Percentiles rank a stretch among this genome's conserved stretches.
Evolutionary conservation across 2,329 filamentous ascomycete genomes (phyloP).

Genomic region (Colletotrichum euphorbiae): DNA sequence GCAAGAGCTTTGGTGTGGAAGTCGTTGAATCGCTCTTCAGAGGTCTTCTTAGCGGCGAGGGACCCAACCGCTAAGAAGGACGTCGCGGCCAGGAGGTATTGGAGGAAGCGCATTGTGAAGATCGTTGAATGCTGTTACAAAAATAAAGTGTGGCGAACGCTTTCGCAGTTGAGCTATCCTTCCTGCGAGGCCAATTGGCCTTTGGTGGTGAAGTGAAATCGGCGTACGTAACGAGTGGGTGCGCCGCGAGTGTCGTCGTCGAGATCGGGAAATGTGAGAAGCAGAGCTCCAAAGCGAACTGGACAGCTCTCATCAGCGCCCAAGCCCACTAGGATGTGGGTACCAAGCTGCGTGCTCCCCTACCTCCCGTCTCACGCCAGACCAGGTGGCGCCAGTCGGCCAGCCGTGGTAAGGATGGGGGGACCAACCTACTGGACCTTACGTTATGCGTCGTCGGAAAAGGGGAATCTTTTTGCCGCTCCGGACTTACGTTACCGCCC

Average conservation of each 20-base stretch:
- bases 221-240: constrained; percentile 19
- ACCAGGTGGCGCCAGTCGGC: neutral
- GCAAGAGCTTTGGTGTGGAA: constrained; percentile 76
- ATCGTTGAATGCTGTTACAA: constrained; percentile 9
- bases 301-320: constrained; percentile 37
- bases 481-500: neutral
- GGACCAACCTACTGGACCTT: no score
- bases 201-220: constrained; percentile 36
- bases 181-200: constrained; percentile 30
- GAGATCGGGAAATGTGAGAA: neutral
- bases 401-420: neutral
- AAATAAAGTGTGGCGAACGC: constrained; percentile 41
- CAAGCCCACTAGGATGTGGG: constrained; percentile 26
- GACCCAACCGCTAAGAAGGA: constrained; percentile 71
- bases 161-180: constrained; percentile 25
- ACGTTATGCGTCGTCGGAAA: no score
- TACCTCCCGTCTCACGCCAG: no score
- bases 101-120: constrained; percentile 75
- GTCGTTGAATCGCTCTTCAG: constrained; percentile 74
- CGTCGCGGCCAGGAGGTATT: constrained; percentile 71
- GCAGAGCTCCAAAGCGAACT: constrained; percentile 23
- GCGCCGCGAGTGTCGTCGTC: constrained; percentile 10
- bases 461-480: neutral
- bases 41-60: constrained; percentile 73
- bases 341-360: neutral